Base-by-base conservation (phyloP, 192 early-diverging fungal species). In the Backusella luteola region DNA sequence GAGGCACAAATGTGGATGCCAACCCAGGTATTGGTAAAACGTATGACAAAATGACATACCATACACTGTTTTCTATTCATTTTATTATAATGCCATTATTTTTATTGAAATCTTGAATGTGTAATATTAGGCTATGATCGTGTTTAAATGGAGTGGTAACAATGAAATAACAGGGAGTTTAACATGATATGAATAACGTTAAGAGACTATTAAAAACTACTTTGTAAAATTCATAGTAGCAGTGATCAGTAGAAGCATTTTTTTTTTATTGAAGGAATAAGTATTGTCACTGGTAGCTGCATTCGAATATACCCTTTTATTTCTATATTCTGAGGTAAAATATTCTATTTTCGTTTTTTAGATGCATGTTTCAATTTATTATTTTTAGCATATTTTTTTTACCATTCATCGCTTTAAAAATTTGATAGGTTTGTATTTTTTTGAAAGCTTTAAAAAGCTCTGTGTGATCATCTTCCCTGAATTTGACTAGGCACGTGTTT, bases 281-380 rank as follows among this genome's bases (percentile, higher is more conserved):
- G 56, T 29, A 26, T 29, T 63, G 56, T 63, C 23, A 63, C 21
- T 63, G 56, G 56, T 4, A 26, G 14, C 56, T 63, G 56, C 3
- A 23, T 63, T 29, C 23, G 26, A 63, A 63, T 15, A 29, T 29
- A 14, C 7, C 6, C 11, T 26, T 63, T 26, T 63, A 5, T 29
- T 63, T 26, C 21, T 26, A 26, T 59, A 21, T 3, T 21, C n/a
- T 56, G 53, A 56, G 23, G 53, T 56, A 21, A 56, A 56, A 56
- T 56, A 14, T 63, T n/a, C 56, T 63, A 63, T 63, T 63, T 63
- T 63, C n/a, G 26, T 63, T 26, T 7, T 63, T 26, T 21, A 56
- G 56, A 63, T 26, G 56, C 56, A 63, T 63, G 56, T 63, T 63
- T 63, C 56, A 63, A 29, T 29, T 63, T 29, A 63, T 63, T 63